Evolutionary conservation across 805 yeast genomes (phyloP), one percentile per base, ranked within the genome.

Genomic region (Clavispora asparagi): DNA sequence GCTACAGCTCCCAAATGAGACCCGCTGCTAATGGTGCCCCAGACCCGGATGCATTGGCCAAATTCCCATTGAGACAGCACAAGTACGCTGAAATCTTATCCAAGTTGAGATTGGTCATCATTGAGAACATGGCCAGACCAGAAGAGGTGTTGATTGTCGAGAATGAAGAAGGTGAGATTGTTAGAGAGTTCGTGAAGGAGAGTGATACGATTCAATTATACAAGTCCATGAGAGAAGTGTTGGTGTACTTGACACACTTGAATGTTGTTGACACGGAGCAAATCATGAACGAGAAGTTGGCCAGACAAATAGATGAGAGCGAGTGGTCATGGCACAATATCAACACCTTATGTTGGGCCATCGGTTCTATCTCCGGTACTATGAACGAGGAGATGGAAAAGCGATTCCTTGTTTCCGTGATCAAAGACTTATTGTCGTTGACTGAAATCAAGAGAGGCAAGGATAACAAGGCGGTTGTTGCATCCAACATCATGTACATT

Each of bases 301-400:
- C 94, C 13, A 81, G 86, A 59, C 99, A 94, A 71, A 83, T 92
- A 44, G 98, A 94, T 67, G 98, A 95, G 39, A 77, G 87, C 46
- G 99, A 94, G 71, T 94, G 99, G 99, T 91, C 97, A 27, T 94
- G 99, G 98, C 95, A 90, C 64, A 92, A 92, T 63, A 85, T 94
- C 59, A 94, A 94, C 67, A 94, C 98, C 3, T 71, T 94, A 54
- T 94, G 98, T 74, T 94, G 99, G 99, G 99, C 99, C 10, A 94
- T 94, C 65, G 99, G 99, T 52, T 92, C 98, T 13, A 94, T 94
- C 49, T 89, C 97, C 3, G 98, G 99, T 62, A 87, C 99, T 1
- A 94, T 94, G 99, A 90, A 87, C 62, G 98, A 94, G 70, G 96
- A 90, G 56, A 86, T 92, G 80, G 99, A 94, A 64, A 94, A 91